phyloP scores from a whole-genome alignment of 768 basidiomycete genomes.

The Suillus alpinus region DNA sequence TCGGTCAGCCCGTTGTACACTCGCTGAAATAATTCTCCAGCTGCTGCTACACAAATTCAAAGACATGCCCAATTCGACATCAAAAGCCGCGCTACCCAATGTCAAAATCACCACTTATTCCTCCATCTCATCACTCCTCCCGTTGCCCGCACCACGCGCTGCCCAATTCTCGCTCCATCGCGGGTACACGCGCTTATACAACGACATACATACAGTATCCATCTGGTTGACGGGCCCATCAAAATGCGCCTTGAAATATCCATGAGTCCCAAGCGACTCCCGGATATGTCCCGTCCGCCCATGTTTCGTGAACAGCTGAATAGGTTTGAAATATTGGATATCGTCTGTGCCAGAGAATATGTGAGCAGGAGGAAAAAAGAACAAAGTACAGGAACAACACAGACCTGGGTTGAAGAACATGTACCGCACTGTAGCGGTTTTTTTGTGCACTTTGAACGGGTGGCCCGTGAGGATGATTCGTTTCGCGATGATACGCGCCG shows the following conservation, averaged over 20 bases:
- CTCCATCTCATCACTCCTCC: slow-evolving; percentile 26
- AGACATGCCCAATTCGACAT: background rate
- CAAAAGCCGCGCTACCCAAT: background rate
- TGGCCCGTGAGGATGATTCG: slow-evolving; percentile 94
- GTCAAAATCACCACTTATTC: slow-evolving; percentile 1
- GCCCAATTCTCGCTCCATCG: slow-evolving; percentile 71
- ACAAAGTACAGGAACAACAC: slow-evolving; percentile 12
- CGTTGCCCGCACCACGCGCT: background rate
- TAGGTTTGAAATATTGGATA: slow-evolving; percentile 86
- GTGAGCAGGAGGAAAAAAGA: slow-evolving; percentile 3
- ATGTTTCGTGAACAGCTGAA: slow-evolving; percentile 86
- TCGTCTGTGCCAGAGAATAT: slow-evolving; percentile 53
- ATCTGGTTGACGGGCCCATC: slow-evolving; percentile 93
- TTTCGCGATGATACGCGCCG: slow-evolving; percentile 88
- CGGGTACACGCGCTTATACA: slow-evolving; percentile 71
- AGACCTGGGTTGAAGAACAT: slow-evolving; percentile 94
- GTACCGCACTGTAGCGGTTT: slow-evolving; percentile 95
- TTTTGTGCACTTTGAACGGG: slow-evolving; percentile 96
- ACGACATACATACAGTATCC: slow-evolving; percentile 94
- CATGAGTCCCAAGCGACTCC: slow-evolving; percentile 94
- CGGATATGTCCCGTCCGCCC: slow-evolving; percentile 56
- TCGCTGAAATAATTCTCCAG: background rate
- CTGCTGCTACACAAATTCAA: background rate
- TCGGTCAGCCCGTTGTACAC: background rate
- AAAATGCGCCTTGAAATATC: slow-evolving; percentile 96